phyloP scores from a whole-genome alignment of 2,329 filamentous ascomycete species.

The Helminthosporium solani region DNA sequence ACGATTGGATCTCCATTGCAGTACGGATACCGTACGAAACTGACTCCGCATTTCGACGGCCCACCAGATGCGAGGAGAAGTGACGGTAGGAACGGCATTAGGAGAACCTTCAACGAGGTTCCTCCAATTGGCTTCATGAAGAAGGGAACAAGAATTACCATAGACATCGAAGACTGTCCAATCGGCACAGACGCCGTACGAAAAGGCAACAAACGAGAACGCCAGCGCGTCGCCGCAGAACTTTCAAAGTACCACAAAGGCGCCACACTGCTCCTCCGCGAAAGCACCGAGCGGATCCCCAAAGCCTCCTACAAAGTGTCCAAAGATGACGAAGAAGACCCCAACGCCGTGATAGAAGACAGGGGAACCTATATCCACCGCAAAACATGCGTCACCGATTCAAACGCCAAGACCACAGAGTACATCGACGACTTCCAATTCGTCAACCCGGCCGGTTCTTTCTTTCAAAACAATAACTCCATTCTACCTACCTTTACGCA shows the following conservation, averaged over 20 bases:
- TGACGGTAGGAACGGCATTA: slow-evolving; percentile 53
- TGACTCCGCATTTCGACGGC: slow-evolving; percentile 93
- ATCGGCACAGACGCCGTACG: slow-evolving; percentile 87
- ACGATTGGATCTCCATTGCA: slow-evolving; percentile 89
- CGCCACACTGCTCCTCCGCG: slow-evolving; percentile 84
- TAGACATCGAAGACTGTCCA: slow-evolving; percentile 97
- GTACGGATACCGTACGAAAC: slow-evolving; percentile 93
- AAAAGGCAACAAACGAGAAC: slow-evolving; percentile 74
- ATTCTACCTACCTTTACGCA: slow-evolving; percentile 84
- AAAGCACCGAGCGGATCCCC: slow-evolving; percentile 70
- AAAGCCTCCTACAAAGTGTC: slow-evolving; percentile 43
- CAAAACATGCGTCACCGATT: slow-evolving; percentile 87
- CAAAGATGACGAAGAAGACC: slow-evolving; percentile 23
- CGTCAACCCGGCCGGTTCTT: slow-evolving; percentile 86
- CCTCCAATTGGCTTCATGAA: slow-evolving; percentile 88
- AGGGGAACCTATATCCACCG: slow-evolving; percentile 66
- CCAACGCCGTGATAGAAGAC: slow-evolving; percentile 54
- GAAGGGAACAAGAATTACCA: slow-evolving; percentile 74
- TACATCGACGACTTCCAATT: slow-evolving; percentile 85
- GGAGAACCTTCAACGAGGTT: slow-evolving; percentile 60
- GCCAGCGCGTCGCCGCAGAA: slow-evolving; percentile 71
- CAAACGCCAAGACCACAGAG: slow-evolving; percentile 79
- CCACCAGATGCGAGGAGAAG: slow-evolving; percentile 58
- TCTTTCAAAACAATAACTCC: slow-evolving; percentile 99
- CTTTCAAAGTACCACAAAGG: slow-evolving; percentile 73